phyloP scores from a whole-genome alignment of 345 rosid species.

The Moringa oleifera region DNA sequence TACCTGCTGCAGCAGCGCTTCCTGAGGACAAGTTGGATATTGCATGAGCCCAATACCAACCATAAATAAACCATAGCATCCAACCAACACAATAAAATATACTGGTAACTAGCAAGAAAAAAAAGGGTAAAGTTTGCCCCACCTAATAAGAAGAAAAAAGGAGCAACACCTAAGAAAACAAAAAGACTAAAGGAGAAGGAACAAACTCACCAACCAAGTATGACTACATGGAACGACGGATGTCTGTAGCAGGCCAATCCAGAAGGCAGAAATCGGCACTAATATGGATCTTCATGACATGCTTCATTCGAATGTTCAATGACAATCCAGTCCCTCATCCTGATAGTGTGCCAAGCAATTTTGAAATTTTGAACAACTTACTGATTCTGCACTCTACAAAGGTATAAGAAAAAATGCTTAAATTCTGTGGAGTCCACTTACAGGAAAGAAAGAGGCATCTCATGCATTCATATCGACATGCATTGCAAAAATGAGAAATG shows the following conservation, averaged over 20 bases:
- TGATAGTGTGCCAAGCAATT: neutral
- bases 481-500: too few species aligned
- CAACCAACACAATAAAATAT: conserved; percentile 44
- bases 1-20: conserved; percentile 52
- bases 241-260: conserved; percentile 56
- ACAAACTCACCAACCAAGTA: conserved; percentile 48
- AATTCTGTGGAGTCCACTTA: too few species aligned
- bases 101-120: conserved; percentile 34
- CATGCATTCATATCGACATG: too few species aligned
- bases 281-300: conserved; percentile 46
- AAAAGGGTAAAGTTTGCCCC: neutral
- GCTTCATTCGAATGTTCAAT: conserved; percentile 39
- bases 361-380: too few species aligned
- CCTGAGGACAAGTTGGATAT: conserved; percentile 54
- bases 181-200: neutral
- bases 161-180: too few species aligned
- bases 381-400: too few species aligned
- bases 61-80: conserved; percentile 58
- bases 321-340: neutral
- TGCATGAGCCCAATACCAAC: conserved; percentile 49
- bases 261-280: conserved; percentile 42
- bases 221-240: conserved; percentile 37
- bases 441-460: too few species aligned
- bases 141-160: neutral
- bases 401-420: too few species aligned